Conservation (phyloP, 306 rosid genomes). For the Trifolium dubium region DNA sequence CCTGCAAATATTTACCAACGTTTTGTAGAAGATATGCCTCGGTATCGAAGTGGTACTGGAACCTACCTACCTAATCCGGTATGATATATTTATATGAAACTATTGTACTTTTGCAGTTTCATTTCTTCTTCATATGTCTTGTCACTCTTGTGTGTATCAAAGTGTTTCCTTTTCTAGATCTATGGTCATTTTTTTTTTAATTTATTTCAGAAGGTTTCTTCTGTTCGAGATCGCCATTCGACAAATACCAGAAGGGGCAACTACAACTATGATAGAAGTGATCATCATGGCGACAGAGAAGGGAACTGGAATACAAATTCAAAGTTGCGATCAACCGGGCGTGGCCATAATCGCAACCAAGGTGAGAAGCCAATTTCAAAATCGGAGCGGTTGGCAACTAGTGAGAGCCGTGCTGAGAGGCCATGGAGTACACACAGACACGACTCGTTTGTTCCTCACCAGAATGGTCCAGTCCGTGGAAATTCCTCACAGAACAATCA, state of each 20-base stretch:
- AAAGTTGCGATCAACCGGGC: conserved; percentile 73
- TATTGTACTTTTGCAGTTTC: neutral
- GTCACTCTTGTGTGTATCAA: neutral
- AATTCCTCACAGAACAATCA: conserved; percentile 62
- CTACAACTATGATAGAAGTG: conserved; percentile 75
- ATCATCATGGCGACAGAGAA: conserved; percentile 86
- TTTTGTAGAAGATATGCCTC: conserved; percentile 79
- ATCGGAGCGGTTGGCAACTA: conserved; percentile 64
- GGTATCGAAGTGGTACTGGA: conserved; percentile 94
- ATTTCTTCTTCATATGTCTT: neutral
- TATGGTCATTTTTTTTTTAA: conserved; percentile 8
- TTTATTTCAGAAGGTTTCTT: conserved; percentile 72
- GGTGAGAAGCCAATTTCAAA: conserved; percentile 68
- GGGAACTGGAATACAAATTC: conserved; percentile 81
- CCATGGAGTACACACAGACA: conserved; percentile 83
- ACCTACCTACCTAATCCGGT: conserved; percentile 97
- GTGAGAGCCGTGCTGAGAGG: conserved; percentile 78
- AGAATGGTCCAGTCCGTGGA: conserved; percentile 80
- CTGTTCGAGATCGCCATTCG: conserved; percentile 76
- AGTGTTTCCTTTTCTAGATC: conserved; percentile 22
- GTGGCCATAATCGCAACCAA: conserved; percentile 72
- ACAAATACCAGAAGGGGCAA: conserved; percentile 75
- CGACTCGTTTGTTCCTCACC: conserved; percentile 59
- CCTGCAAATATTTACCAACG: conserved; percentile 73
- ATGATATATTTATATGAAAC: conserved; percentile 50